These are phyloP conservation scores for Trichocomaceae sp. DNA, from an alignment of 2,329 filamentous ascomycete genomes.

Conservation along the genomic window DNA sequence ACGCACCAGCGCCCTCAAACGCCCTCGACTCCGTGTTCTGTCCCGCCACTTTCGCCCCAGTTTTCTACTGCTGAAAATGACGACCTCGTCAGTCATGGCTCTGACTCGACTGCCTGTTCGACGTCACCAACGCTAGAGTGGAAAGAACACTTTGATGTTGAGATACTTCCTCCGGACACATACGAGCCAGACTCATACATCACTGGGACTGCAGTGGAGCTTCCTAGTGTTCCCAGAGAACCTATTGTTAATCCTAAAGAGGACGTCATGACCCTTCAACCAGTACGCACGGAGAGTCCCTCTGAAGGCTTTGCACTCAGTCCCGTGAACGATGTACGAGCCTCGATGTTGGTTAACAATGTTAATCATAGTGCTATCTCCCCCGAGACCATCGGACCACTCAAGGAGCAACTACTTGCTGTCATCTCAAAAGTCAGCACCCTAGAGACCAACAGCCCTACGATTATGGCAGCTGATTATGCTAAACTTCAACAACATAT, in stretches of 20 bases:
- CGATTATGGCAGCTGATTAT: constrained; percentile 26
- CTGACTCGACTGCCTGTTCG: background rate
- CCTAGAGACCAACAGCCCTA: background rate
- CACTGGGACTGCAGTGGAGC: background rate
- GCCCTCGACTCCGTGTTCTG: background rate
- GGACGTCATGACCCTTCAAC: background rate
- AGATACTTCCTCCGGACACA: background rate
- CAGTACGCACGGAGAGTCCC: background rate
- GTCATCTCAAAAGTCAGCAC: background rate
- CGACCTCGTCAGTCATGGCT: background rate
- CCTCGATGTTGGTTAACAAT: background rate
- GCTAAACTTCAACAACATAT: constrained; percentile 25
- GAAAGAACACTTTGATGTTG: background rate
- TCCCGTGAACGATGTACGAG: background rate
- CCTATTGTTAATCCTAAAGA: background rate
- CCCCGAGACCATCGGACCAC: background rate
- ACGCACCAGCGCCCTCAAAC: background rate
- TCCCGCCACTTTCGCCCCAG: background rate
- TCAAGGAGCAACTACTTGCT: background rate
- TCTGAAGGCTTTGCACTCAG: background rate
- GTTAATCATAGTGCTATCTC: background rate
- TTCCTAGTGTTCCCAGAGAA: background rate
- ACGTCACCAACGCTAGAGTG: background rate
- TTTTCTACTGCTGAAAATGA: background rate
- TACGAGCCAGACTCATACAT: background rate